A percentile compares a stretch with the other conserved stretches of the same genome.
These are phyloP conservation scores for Mycena citricolor DNA, from an alignment of 1,284 basidiomycete species.

Conservation along the genomic window DNA sequence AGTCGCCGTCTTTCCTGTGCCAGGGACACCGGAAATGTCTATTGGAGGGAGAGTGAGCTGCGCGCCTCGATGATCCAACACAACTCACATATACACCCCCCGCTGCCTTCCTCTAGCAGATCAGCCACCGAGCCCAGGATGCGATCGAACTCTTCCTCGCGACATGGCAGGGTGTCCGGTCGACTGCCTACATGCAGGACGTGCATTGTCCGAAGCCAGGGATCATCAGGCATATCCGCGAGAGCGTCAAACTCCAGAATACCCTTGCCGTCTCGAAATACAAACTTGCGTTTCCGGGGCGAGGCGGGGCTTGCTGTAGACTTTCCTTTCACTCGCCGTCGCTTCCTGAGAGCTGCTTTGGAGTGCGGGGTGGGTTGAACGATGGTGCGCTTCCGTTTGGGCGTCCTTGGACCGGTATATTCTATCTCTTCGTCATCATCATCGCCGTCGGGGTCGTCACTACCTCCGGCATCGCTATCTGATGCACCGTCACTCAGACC, in stretches of 20 bases:
- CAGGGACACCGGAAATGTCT: slow-evolving; percentile 98
- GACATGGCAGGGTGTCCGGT: slow-evolving; percentile 87
- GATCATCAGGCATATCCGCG: slow-evolving; percentile 62
- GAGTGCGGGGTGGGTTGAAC: slow-evolving; percentile 69
- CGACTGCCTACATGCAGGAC: slow-evolving; percentile 92
- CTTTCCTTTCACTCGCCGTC: slow-evolving; percentile 31
- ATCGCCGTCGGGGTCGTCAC: slow-evolving; percentile 9
- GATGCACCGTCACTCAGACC: no score
- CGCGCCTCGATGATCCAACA: no score
- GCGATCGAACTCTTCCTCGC: slow-evolving; percentile 83
- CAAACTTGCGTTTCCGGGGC: slow-evolving; percentile 27
- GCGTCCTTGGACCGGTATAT: slow-evolving; percentile 41
- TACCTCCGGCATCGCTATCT: slow-evolving; percentile 12
- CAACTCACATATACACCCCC: slow-evolving; percentile 90
- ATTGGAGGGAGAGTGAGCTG: slow-evolving; percentile 3
- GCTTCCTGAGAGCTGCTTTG: slow-evolving; percentile 58
- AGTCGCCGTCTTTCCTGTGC: slow-evolving; percentile 98
- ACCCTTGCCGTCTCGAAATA: slow-evolving; percentile 29
- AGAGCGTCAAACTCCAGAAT: slow-evolving; percentile 28
- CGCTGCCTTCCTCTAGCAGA: slow-evolving; percentile 88
- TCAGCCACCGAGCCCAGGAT: slow-evolving; percentile 82
- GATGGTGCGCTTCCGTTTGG: slow-evolving; percentile 33
- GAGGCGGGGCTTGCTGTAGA: slow-evolving; percentile 2
- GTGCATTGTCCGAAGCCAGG: slow-evolving; percentile 84
- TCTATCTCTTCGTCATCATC: slow-evolving; percentile 21